Percentiles rank a stretch among this genome's conserved stretches.
Conservation (phyloP, 192 early-diverging fungal species). For the Phycomyces nitens region DNA sequence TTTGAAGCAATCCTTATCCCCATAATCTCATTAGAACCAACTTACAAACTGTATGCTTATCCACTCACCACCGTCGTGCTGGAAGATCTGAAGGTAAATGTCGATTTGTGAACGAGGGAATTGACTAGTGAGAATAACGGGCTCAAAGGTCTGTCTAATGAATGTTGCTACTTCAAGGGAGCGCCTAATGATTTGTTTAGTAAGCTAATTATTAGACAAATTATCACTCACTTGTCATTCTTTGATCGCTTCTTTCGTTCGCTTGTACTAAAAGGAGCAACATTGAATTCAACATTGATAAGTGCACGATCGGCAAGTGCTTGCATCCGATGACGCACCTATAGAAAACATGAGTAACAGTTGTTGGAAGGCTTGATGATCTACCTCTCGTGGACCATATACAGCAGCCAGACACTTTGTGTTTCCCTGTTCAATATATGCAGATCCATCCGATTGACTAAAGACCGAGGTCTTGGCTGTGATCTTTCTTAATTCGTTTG, state of each 20-base stretch:
- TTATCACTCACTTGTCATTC: slow-evolving; percentile 67
- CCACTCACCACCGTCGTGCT: slow-evolving; percentile 81
- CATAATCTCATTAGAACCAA: background rate
- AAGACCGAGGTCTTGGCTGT: slow-evolving; percentile 74
- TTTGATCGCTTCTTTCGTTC: slow-evolving; percentile 83
- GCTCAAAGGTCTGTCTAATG: slow-evolving; percentile 90
- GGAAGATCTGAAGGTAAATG: slow-evolving; percentile 88
- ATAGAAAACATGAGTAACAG: background rate
- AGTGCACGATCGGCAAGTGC: slow-evolving; percentile 68
- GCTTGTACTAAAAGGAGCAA: slow-evolving; percentile 88
- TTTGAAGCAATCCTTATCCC: slow-evolving; percentile 47
- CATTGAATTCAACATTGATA: slow-evolving; percentile 87
- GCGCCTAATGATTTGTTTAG: slow-evolving; percentile 47
- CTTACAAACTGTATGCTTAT: background rate
- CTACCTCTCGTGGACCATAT: slow-evolving; percentile 89
- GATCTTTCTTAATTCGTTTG: slow-evolving; percentile 84
- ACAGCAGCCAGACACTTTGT: slow-evolving; percentile 89
- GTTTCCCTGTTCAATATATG: slow-evolving; percentile 95
- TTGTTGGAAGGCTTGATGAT: background rate
- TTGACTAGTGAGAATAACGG: slow-evolving; percentile 67
- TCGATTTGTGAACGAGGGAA: slow-evolving; percentile 91
- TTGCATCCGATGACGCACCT: slow-evolving; percentile 55
- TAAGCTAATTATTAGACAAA: background rate
- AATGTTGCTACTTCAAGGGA: slow-evolving; percentile 81
- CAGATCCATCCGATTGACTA: slow-evolving; percentile 85